Percentiles rank a stretch among this genome's conserved stretches.
These are phyloP conservation scores for Mediolabrus comicus DNA, from an alignment of 108 stramenopile genomes.

Conservation along the genomic window DNA sequence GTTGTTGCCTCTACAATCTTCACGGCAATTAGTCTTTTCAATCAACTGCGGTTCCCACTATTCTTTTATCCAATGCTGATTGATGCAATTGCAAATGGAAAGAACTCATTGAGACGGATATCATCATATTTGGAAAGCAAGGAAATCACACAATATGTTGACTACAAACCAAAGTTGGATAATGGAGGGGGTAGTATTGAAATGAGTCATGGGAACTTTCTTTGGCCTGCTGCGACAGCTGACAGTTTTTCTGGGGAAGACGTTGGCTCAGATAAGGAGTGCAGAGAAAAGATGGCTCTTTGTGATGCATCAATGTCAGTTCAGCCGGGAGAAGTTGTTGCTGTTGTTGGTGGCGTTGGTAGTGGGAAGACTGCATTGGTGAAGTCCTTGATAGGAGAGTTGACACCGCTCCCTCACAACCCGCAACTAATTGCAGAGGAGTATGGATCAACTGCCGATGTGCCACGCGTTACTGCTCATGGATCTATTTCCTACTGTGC, in stretches of 20 bases:
- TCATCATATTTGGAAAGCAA: slow-evolving; percentile 60
- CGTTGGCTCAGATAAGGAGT: background rate
- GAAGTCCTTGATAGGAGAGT: slow-evolving; percentile 82
- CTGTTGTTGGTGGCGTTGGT: slow-evolving; percentile 88
- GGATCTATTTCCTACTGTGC: slow-evolving; percentile 75
- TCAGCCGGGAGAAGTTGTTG: slow-evolving; percentile 72
- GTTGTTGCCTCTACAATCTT: slow-evolving; percentile 85
- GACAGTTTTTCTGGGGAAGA: slow-evolving; percentile 29
- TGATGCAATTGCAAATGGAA: slow-evolving; percentile 73
- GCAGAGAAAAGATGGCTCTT: slow-evolving; percentile 50
- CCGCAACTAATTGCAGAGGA: background rate
- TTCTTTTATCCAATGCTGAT: slow-evolving; percentile 88
- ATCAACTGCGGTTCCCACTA: slow-evolving; percentile 90
- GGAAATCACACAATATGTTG: slow-evolving; percentile 70
- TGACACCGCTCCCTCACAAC: slow-evolving; percentile 60
- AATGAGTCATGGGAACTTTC: slow-evolving; percentile 70
- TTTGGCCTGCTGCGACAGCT: slow-evolving; percentile 51
- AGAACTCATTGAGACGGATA: slow-evolving; percentile 63
- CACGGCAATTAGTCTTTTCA: slow-evolving; percentile 91
- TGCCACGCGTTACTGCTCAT: slow-evolving; percentile 44
- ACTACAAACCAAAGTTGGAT: slow-evolving; percentile 25
- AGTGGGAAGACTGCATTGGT: slow-evolving; percentile 87
- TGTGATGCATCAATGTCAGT: slow-evolving; percentile 59
- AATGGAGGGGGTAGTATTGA: slow-evolving; percentile 62
- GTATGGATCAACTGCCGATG: slow-evolving; percentile 29